Conservation (phyloP, 192 early-diverging fungal species). For the Obelidium mucronatum region DNA sequence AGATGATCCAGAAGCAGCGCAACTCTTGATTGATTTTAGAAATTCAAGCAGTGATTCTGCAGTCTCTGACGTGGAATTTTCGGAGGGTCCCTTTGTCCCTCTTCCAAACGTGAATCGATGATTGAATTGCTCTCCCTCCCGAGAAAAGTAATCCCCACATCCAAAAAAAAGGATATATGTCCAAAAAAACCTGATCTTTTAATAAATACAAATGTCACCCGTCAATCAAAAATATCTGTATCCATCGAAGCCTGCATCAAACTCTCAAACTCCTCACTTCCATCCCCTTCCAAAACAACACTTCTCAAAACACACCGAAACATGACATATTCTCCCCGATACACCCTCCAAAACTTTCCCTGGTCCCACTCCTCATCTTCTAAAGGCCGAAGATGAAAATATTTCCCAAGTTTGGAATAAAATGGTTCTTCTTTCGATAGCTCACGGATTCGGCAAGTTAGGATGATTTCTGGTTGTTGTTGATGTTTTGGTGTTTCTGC, state of each 20-base stretch:
- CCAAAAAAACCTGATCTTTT: too few relatives aligned
- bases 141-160: too few relatives aligned
- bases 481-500: not conserved
- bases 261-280: constrained; percentile 33
- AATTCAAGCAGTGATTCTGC: too few relatives aligned
- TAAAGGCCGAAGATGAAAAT: constrained; percentile 9
- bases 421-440: constrained; percentile 26
- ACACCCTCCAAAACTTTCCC: constrained; percentile 13
- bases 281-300: constrained; percentile 16
- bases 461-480: constrained; percentile 16
- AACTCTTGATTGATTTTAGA: too few relatives aligned
- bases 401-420: constrained; percentile 32
- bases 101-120: too few relatives aligned
- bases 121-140: too few relatives aligned
- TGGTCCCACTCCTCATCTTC: constrained; percentile 22
- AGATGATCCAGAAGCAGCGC: too few relatives aligned
- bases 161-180: too few relatives aligned
- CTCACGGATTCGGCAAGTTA: constrained; percentile 19
- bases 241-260: constrained; percentile 7
- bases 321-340: constrained; percentile 26
- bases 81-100: too few relatives aligned
- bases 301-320: constrained; percentile 11
- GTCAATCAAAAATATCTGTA: constrained; percentile 9
- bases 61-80: too few relatives aligned
- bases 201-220: not conserved